Base-by-base conservation (phyloP, 257 asterid species). In the Nicotiana sylvestris region DNA sequence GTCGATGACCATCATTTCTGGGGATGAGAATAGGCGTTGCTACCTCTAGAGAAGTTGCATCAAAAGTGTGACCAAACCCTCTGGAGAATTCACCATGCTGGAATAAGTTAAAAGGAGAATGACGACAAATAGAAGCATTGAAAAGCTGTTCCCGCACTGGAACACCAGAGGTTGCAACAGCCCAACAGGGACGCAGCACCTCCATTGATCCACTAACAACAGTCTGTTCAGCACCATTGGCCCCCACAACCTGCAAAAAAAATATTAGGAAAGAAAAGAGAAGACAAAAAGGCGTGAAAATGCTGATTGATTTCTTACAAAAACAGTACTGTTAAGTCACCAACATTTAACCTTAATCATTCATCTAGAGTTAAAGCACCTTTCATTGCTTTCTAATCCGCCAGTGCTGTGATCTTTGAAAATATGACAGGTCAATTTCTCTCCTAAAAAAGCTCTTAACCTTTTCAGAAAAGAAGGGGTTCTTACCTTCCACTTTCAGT, bases 181-280 rank as follows among this genome's bases (percentile, higher is more conserved):
- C 99, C 98, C 97, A 96, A 87, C 98, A 94, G 68, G 98, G 99
- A 13, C 98, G 97, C 83, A 94, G 85, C 67, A 96, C 97, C 87
- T 93, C 97, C 94, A 92, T 93, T 7, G 98, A 96, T 83, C 98
- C 98, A 88, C 97, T 94, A 82, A 94, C 95, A 86, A 93, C 96
- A 77, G 96, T 91, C 90, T 89, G 97, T 78, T 94, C 98, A 64
- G 97, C 97, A 69, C 99, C 99, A 93, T 93, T 93, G 77, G 92
- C 98, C 81, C 99, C 98, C 66, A 94, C 97, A 78, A 88, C 98
- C 99, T 96, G 89, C 32, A 53, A 64, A 76, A 35, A 72, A 64
- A 74, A 37, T 16, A n/a, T 32, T 43, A 7, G 39, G 32, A 13
- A 49, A 16, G 11, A 66, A 30, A 30, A 46, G 39, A 49, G 49